Conservation (phyloP, 2,329 filamentous ascomycete genomes). For the Sporothrix dimorphospora region DNA sequence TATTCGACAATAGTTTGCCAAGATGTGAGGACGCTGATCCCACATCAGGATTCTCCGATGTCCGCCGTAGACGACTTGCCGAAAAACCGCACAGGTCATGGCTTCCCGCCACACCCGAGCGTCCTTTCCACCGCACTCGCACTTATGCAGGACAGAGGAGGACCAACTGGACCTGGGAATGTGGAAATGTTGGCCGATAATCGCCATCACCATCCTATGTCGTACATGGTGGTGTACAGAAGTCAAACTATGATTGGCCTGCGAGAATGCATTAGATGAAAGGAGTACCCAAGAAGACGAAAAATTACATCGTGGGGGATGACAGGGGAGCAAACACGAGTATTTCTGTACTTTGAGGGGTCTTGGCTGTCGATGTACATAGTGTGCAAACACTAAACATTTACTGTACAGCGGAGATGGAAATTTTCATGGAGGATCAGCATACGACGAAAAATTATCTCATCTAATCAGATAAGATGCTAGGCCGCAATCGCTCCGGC, state of each 20-base stretch:
- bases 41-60: neutral
- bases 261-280: neutral
- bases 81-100: neutral
- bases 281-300: neutral
- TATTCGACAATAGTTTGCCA: neutral
- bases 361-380: conserved; percentile 6
- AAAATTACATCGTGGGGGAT: neutral
- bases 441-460: conserved; percentile 24
- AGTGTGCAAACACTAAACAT: neutral
- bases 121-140: neutral
- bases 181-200: neutral
- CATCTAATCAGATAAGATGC: conserved; percentile 31
- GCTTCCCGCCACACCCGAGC: neutral
- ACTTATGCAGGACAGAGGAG: neutral
- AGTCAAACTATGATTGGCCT: neutral
- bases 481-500: neutral
- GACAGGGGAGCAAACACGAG: neutral
- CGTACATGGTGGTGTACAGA: neutral
- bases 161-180: neutral
- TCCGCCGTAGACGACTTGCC: neutral
- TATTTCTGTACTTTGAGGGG: too few relatives aligned
- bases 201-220: neutral
- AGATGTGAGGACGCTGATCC: neutral
- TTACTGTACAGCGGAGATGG: neutral
- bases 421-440: conserved; percentile 11